Percentiles rank a stretch among this genome's conserved stretches.
phyloP scores from a whole-genome alignment of 2,329 filamentous ascomycete species.

The Epichloe sylvatica region DNA sequence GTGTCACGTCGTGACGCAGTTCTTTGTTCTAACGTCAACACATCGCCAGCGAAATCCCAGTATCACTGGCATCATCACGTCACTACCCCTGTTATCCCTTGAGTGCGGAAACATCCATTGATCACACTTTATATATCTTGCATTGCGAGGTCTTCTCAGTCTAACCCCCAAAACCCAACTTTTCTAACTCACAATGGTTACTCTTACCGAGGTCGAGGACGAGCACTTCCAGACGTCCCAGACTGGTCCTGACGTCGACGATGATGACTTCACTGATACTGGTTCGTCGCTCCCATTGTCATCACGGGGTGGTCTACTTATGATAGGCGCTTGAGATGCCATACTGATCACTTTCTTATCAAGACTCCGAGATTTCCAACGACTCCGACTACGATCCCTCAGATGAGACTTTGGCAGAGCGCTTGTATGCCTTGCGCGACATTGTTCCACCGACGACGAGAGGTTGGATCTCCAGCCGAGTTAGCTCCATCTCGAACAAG shows the following conservation, averaged over 20 bases:
- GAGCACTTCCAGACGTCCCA: conserved; percentile 75
- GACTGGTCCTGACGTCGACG: conserved; percentile 61
- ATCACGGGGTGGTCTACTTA: background rate
- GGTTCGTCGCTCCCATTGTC: conserved; percentile 40
- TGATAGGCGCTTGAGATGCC: background rate
- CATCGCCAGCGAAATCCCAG: background rate
- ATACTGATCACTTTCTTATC: conserved; percentile 19
- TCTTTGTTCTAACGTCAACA: background rate
- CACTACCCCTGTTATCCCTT: background rate
- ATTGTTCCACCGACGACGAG: conserved; percentile 62
- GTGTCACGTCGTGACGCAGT: conserved; percentile 2
- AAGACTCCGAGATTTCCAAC: conserved; percentile 69
- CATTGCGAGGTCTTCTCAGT: background rate
- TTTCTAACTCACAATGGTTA: conserved; percentile 57
- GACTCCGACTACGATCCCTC: conserved; percentile 55
- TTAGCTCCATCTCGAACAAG: conserved; percentile 37
- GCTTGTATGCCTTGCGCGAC: conserved; percentile 58
- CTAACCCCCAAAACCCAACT: background rate
- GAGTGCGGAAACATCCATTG: background rate
- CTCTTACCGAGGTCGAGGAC: conserved; percentile 91
- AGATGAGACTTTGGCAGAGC: conserved; percentile 49
- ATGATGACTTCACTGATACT: conserved; percentile 87
- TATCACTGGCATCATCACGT: background rate
- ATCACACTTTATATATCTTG: background rate
- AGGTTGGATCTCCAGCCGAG: conserved; percentile 49